Base-by-base conservation (phyloP, 768 basidiomycete species). In the Candolleomyces efflorescens region DNA sequence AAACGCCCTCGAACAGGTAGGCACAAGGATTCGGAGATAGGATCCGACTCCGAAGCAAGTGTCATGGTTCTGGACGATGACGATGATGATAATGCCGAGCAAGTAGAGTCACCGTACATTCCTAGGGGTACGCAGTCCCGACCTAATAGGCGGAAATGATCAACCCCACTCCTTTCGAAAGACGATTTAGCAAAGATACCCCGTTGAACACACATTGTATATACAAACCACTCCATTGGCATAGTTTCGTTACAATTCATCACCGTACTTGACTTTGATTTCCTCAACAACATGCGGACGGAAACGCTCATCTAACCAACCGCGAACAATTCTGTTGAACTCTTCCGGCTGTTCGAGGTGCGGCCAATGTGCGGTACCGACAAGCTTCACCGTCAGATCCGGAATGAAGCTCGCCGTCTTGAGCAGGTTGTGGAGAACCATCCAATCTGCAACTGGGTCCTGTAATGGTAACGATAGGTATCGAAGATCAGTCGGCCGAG, bases 281-380 rank as follows among this genome's bases (percentile, higher is more conserved):
- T 6, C 41, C 17, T 43, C 41, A 5, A 20, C 17, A 43, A 7
- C 17, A 7, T 15, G 17, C 18, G 41, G 15, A 17, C 17, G 41
- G 41, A 43, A 43, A 5, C 17, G 41, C 5, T 55, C 27, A 5
- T 64, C 60, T 45, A 90, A 71, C 86, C 87, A 89, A 37, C 74
- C 66, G 17, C 75, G 73, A 54, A 86, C 70, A 47, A 80, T 68
- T 0, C 56, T 48, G 60, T 89, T 90, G 66, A 85, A 80, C 44
- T 70, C 69, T 1, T 68, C 55, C 0, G 86, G 82, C 58, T 77
- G 67, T 66, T 90, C 88, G 18, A 89, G 70, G 38, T 89, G 88
- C 7, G 79, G 73, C 87, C 88, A 89, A 66, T 90, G 88, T 4
- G 83, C 79, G 0, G 82, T 82, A 44, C 27, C 50, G 23, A 51